Percentiles rank a stretch among this genome's conserved stretches.
Evolutionary conservation across 345 rosid species (phyloP).

Genomic region (Anastatica hierochuntica): DNA sequence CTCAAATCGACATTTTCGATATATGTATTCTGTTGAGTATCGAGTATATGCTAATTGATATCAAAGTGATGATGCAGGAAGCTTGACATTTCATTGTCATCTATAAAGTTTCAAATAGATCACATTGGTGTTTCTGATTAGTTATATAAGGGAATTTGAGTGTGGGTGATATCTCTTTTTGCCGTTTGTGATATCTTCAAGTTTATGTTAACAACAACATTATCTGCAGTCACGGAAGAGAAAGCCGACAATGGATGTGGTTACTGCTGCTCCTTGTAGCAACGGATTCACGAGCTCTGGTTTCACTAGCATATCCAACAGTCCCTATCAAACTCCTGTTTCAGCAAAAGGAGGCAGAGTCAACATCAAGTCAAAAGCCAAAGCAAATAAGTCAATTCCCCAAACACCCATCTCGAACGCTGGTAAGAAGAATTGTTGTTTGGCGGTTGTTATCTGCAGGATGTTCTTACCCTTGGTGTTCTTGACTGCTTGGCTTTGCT

Average conservation of each 20-base stretch:
- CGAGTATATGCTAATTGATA: slow-evolving; percentile 5
- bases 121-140: too few species aligned
- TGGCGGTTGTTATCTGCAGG: background rate
- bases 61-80: background rate
- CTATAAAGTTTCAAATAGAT: background rate
- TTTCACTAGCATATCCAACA: slow-evolving; percentile 29
- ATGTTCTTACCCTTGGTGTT: background rate
- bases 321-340: slow-evolving; percentile 64
- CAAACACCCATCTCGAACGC: slow-evolving; percentile 60
- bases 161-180: too few species aligned
- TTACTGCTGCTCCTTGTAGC: slow-evolving; percentile 30
- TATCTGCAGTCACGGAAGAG: slow-evolving; percentile 49
- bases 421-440: slow-evolving; percentile 34
- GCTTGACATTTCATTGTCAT: background rate
- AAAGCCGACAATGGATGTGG: slow-evolving; percentile 36
- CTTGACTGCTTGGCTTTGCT: background rate
- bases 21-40: background rate
- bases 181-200: too few species aligned
- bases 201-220: slow-evolving; percentile 10
- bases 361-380: slow-evolving; percentile 50
- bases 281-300: slow-evolving; percentile 43
- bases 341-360: slow-evolving; percentile 61
- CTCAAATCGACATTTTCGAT: background rate
- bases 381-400: slow-evolving; percentile 49
- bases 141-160: background rate